These are phyloP conservation scores for Microthlaspi erraticum DNA, from an alignment of 345 rosid species.

Conservation along the genomic window DNA sequence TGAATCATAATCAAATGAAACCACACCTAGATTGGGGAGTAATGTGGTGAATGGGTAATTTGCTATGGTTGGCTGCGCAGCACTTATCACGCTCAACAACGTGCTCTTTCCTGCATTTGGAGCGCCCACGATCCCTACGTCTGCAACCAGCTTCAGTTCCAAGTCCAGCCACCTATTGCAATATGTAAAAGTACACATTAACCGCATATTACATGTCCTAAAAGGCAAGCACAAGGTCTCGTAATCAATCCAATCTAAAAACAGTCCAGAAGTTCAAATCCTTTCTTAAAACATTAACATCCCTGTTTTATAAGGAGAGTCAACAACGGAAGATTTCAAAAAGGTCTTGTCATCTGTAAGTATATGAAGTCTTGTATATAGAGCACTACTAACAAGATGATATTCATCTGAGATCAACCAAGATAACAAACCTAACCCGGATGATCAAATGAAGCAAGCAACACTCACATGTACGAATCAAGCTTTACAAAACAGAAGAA, in stretches of 20 bases:
- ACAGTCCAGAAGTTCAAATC: background rate
- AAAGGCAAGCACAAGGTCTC: slow-evolving; percentile 15
- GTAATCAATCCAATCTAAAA: background rate
- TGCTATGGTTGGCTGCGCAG: slow-evolving; percentile 88
- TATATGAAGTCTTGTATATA: background rate
- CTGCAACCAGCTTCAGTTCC: slow-evolving; percentile 89
- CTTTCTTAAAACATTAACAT: background rate
- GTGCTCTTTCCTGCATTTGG: slow-evolving; percentile 99
- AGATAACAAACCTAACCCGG: background rate
- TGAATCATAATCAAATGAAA: slow-evolving; percentile 86
- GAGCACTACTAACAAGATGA: background rate
- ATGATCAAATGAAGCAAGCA: background rate
- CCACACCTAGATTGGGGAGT: slow-evolving; percentile 96
- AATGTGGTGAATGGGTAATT: slow-evolving; percentile 91
- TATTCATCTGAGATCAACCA: background rate
- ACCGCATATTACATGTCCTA: background rate
- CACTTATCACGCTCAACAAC: slow-evolving; percentile 81
- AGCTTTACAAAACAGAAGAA: background rate
- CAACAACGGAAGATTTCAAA: background rate
- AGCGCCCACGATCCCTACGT: slow-evolving; percentile 92
- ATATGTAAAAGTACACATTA: background rate
- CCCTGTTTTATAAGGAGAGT: background rate
- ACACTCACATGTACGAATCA: slow-evolving; percentile 2
- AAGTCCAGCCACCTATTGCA: slow-evolving; percentile 89
- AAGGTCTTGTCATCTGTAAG: background rate